phyloP scores from a whole-genome alignment of 345 rosid genomes.

The Balakata baccata region DNA sequence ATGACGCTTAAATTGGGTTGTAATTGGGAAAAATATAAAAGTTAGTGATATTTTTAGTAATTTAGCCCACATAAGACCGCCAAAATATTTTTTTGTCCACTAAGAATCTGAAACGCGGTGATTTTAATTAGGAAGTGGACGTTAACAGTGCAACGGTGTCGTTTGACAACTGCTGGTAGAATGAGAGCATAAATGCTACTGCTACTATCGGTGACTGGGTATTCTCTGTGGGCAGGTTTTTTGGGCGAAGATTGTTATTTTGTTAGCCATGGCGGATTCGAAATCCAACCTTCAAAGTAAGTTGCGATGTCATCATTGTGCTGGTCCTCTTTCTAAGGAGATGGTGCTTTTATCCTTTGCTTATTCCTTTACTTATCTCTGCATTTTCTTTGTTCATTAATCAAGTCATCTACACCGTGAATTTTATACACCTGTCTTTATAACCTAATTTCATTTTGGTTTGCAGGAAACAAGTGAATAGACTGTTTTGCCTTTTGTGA shows the following conservation, averaged over 20 bases:
- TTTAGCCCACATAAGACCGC: too few relatives aligned
- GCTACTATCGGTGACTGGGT: neutral
- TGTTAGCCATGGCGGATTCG: conserved; percentile 40
- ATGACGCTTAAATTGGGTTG: too few relatives aligned
- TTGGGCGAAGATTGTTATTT: neutral
- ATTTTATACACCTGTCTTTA: conserved; percentile 5
- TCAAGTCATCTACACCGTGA: neutral
- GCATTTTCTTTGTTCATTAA: neutral
- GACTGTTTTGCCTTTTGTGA: conserved; percentile 73
- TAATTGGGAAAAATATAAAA: too few relatives aligned
- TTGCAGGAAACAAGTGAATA: conserved; percentile 81
- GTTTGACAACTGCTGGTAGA: neutral
- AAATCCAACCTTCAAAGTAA: conserved; percentile 20
- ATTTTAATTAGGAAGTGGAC: too few relatives aligned
- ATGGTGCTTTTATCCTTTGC: conserved; percentile 38
- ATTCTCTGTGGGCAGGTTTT: neutral
- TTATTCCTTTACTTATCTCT: neutral
- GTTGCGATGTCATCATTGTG: conserved; percentile 78
- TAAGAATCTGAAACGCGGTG: too few relatives aligned
- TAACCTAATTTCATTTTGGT: neutral
- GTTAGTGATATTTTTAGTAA: too few relatives aligned
- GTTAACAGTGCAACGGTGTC: neutral
- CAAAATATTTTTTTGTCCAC: too few relatives aligned
- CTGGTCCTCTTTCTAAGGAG: conserved; percentile 77
- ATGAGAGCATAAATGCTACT: neutral